These are phyloP conservation scores for Ramaria sp. DNA, from an alignment of 768 basidiomycete genomes.

Conservation along the genomic window DNA sequence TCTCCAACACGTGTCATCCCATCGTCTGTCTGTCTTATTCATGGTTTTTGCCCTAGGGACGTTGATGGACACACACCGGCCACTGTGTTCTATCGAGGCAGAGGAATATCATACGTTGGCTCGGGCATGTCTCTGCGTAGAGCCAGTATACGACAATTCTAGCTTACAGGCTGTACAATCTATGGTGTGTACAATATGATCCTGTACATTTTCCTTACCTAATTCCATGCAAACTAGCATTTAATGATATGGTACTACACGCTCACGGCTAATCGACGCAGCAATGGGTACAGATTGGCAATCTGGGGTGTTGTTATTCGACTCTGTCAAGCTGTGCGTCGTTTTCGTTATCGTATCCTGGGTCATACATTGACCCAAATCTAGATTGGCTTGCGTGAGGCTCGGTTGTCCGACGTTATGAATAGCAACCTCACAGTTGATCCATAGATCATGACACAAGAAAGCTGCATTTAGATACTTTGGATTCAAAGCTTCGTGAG, in stretches of 20 bases:
- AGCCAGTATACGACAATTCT: constrained; percentile 8
- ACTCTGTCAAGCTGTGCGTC: constrained; percentile 7
- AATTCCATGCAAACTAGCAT: neutral
- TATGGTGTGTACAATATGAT: neutral
- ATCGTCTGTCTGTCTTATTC: constrained; percentile 48
- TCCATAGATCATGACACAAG: constrained; percentile 7
- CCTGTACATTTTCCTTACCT: neutral
- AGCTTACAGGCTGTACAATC: constrained; percentile 7
- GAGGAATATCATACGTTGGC: constrained; percentile 63
- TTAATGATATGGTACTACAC: constrained; percentile 10
- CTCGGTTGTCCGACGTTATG: neutral
- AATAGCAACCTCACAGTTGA: neutral
- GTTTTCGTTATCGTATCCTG: neutral
- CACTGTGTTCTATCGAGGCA: constrained; percentile 47
- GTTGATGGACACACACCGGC: constrained; percentile 47
- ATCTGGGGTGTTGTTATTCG: constrained; percentile 9
- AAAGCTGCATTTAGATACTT: constrained; percentile 2
- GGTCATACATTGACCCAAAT: neutral
- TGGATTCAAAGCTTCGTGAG: constrained; percentile 4
- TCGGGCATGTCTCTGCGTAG: constrained; percentile 28
- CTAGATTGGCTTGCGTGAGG: constrained; percentile 9
- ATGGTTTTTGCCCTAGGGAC: constrained; percentile 56
- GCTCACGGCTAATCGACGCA: constrained; percentile 2
- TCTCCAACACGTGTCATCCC: constrained; percentile 21
- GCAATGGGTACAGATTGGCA: constrained; percentile 6